Evolutionary conservation across 2,329 filamentous ascomycete genomes (phyloP).

Genomic region (Paradendryphiella salina): DNA sequence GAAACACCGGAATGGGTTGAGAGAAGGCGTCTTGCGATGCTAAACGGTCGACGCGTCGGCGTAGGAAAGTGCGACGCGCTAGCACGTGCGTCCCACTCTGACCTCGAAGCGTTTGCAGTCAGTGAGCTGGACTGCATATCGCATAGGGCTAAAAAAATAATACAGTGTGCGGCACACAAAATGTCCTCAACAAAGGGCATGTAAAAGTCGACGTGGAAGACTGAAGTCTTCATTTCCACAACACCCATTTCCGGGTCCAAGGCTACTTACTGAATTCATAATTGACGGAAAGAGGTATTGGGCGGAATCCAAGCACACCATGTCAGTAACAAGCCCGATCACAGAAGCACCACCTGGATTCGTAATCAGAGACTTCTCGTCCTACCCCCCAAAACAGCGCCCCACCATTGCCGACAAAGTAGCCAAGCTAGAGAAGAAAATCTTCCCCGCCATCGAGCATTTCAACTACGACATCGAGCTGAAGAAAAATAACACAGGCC

Average conservation of each 20-base stretch:
- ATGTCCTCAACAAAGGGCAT: not conserved
- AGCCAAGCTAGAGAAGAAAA: conserved; percentile 53
- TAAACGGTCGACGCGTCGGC: conserved; percentile 13
- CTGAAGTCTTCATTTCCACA: not conserved
- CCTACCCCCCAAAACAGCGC: conserved; percentile 28
- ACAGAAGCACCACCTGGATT: conserved; percentile 12
- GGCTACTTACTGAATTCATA: too few relatives aligned
- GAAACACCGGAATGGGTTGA: not conserved
- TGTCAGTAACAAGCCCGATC: conserved; percentile 1
- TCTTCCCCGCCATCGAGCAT: conserved; percentile 57
- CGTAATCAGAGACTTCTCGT: conserved; percentile 18
- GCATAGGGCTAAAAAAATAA: not conserved
- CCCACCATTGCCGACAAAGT: conserved; percentile 24
- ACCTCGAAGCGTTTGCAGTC: not conserved
- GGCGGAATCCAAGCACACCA: not conserved
- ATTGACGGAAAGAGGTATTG: too few relatives aligned
- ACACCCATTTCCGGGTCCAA: not conserved
- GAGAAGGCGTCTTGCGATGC: not conserved
- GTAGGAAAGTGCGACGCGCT: conserved; percentile 16
- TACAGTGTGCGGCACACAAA: not conserved
- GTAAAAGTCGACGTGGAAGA: not conserved
- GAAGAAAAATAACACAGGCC: conserved; percentile 54
- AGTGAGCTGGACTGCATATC: too few relatives aligned
- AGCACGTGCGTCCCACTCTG: conserved; percentile 24
- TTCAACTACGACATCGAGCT: conserved; percentile 54